phyloP scores from a whole-genome alignment of 257 asterid genomes.

The Paraleonurus japonicus region DNA sequence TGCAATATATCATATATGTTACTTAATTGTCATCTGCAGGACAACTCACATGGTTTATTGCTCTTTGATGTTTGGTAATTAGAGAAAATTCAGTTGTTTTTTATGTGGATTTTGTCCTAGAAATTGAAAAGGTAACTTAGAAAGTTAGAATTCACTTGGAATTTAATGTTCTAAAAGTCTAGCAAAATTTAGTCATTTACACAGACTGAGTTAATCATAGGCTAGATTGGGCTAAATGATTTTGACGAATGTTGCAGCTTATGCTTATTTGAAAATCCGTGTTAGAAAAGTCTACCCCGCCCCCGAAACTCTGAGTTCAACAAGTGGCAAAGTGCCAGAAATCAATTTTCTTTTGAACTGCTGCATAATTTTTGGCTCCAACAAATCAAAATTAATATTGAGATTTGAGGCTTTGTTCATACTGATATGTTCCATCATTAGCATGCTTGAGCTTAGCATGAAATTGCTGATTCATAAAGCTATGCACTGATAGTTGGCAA shows the following conservation, averaged over 20 bases:
- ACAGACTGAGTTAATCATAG: neutral
- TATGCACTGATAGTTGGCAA: neutral
- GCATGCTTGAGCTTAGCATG: neutral
- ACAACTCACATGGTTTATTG: neutral
- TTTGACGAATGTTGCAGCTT: neutral
- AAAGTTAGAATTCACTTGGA: neutral
- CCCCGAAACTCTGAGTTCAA: neutral
- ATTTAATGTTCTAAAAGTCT: neutral
- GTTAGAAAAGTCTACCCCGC: neutral
- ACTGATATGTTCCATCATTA: slow-evolving; percentile 1
- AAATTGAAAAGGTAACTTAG: neutral
- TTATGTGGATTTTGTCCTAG: neutral
- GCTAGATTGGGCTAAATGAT: neutral
- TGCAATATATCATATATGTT: neutral
- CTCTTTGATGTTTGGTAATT: neutral
- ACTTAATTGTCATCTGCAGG: slow-evolving; percentile 6
- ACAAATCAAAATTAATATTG: neutral
- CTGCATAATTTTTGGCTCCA: neutral
- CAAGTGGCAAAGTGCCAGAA: neutral
- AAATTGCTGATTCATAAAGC: slow-evolving; percentile 9
- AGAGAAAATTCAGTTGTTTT: neutral
- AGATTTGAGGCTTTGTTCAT: neutral
- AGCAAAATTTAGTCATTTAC: neutral
- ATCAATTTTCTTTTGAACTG: slow-evolving; percentile 4
- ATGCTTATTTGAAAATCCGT: neutral